Conservation (phyloP, 305 asterid genomes). For the Nicotiana rustica region DNA sequence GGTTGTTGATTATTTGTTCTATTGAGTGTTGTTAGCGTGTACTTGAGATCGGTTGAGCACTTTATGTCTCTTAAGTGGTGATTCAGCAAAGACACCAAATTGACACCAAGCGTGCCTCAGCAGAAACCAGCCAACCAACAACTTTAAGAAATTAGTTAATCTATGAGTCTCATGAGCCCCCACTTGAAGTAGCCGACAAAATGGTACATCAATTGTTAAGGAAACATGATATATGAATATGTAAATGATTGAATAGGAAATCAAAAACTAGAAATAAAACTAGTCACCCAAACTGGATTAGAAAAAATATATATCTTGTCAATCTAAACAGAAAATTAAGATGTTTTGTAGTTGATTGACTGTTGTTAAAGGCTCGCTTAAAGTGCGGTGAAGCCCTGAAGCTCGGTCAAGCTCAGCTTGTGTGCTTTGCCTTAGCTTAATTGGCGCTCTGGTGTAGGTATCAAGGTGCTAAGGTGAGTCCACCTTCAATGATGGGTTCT, state of each 20-base stretch:
- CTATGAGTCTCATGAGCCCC: background rate
- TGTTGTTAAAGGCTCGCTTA: too few species aligned
- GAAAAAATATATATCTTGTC: background rate
- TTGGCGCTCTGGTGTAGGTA: too few species aligned
- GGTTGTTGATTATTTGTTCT: background rate
- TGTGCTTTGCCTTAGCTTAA: too few species aligned
- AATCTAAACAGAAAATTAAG: too few species aligned
- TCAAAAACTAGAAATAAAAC: background rate
- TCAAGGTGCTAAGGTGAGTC: too few species aligned
- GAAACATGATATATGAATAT: background rate
- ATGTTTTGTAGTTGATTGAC: too few species aligned
- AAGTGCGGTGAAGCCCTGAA: too few species aligned
- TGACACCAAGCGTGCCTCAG: background rate
- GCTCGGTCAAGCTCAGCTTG: too few species aligned
- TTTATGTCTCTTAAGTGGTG: background rate
- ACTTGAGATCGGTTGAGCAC: background rate
- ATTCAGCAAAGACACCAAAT: background rate
- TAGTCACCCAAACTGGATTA: background rate
- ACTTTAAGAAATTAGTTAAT: background rate
- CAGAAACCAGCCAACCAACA: background rate
- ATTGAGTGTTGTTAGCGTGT: background rate
- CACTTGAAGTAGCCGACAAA: background rate
- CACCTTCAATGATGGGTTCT: too few species aligned
- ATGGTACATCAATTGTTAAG: background rate
- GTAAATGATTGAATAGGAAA: background rate